A percentile compares a stretch with the other conserved stretches of the same genome.
phyloP scores from a whole-genome alignment of 2,329 filamentous ascomycete species.

The Mycocentrospora acerina region DNA sequence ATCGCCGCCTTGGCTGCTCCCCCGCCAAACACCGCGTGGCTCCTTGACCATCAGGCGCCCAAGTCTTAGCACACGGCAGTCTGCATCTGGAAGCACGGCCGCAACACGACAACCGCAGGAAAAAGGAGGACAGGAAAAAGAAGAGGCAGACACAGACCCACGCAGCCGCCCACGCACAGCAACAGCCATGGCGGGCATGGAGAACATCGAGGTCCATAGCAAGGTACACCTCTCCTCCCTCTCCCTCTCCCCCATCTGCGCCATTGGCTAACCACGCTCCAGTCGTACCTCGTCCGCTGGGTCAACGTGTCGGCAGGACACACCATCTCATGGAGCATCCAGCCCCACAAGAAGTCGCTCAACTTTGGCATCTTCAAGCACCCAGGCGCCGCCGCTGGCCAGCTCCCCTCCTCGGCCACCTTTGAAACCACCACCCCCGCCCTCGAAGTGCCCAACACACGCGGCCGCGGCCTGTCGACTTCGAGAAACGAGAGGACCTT shows the following conservation, averaged over 20 bases:
- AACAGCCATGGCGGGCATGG: slow-evolving; percentile 79
- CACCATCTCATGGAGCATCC: slow-evolving; percentile 95
- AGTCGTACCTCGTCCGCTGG: slow-evolving; percentile 99
- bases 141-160: neutral
- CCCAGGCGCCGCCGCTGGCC: slow-evolving; percentile 69
- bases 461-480: slow-evolving; percentile 54
- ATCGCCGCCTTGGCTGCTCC: slow-evolving; percentile 6
- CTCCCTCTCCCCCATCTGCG: slow-evolving; percentile 4
- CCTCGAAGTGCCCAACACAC: slow-evolving; percentile 57
- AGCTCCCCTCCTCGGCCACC: slow-evolving; percentile 38
- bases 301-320: slow-evolving; percentile 86
- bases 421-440: slow-evolving; percentile 41
- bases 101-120: neutral
- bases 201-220: slow-evolving; percentile 96
- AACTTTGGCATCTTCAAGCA: slow-evolving; percentile 99
- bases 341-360: slow-evolving; percentile 97
- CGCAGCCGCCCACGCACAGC: neutral
- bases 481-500: slow-evolving; percentile 70
- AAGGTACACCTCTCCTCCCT: slow-evolving; percentile 63
- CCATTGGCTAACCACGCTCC: slow-evolving; percentile 6
- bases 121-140: neutral
- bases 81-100: neutral
- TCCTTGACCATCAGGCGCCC: neutral
- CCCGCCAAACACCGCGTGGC: neutral
- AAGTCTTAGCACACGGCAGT: neutral